Percentiles rank a stretch among this genome's conserved stretches.
Evolutionary conservation across 352 stramenopile species (phyloP).

Genomic region (Globisporangium alternatum): DNA sequence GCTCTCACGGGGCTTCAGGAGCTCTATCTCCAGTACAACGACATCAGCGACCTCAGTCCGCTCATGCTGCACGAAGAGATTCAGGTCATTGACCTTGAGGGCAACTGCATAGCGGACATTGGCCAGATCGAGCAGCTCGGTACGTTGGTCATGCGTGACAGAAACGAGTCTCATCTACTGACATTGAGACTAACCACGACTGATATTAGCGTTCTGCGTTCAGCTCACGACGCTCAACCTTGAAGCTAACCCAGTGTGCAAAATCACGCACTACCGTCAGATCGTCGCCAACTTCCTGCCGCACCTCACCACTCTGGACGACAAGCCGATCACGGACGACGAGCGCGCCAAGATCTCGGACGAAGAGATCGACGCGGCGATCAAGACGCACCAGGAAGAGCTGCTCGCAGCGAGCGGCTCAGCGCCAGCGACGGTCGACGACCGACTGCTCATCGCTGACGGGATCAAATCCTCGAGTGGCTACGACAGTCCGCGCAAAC

Average conservation of each 20-base stretch:
- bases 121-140: constrained; percentile 78
- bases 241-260: constrained; percentile 61
- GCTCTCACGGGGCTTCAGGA: constrained; percentile 75
- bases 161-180: too few relatives aligned
- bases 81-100: constrained; percentile 71
- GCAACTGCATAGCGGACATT: constrained; percentile 67
- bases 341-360: constrained; percentile 49
- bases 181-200: not conserved
- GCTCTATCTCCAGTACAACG: constrained; percentile 77
- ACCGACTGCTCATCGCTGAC: constrained; percentile 16
- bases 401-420: not conserved
- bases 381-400: constrained; percentile 27
- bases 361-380: constrained; percentile 43
- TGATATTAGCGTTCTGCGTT: constrained; percentile 54
- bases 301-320: constrained; percentile 61
- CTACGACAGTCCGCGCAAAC: constrained; percentile 22
- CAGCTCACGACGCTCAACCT: constrained; percentile 65
- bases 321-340: constrained; percentile 29
- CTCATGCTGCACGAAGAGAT: constrained; percentile 86
- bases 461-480: constrained; percentile 20
- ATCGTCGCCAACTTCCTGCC: constrained; percentile 75
- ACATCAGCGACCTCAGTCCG: constrained; percentile 74
- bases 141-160: constrained; percentile 17
- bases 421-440: constrained; percentile 8
- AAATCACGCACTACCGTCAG: constrained; percentile 50